phyloP scores from a whole-genome alignment of 2,329 filamentous ascomycete species.

The Diplocarpon rosae region DNA sequence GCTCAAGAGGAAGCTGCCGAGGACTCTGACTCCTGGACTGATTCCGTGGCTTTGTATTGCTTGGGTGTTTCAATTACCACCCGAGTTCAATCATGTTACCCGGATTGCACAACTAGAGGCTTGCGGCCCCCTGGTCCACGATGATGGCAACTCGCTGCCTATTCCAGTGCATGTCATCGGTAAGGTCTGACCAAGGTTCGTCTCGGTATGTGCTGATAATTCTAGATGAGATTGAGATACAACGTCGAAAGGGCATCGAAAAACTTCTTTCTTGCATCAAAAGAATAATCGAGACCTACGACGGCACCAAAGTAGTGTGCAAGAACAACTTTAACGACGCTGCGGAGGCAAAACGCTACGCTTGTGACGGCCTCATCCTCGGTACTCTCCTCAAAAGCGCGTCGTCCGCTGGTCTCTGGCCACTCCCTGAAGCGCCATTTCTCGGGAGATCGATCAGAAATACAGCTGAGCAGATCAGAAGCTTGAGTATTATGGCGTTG shows the following conservation, averaged over 20 bases:
- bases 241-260: background rate
- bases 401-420: constrained; percentile 1
- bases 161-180: background rate
- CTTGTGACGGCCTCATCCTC: constrained; percentile 9
- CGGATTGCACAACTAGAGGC: background rate
- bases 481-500: constrained; percentile 5
- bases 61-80: constrained; percentile 7
- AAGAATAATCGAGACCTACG: background rate
- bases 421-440: constrained; percentile 5
- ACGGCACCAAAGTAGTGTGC: background rate
- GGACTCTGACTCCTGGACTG: background rate
- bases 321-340: background rate
- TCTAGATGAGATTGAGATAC: constrained; percentile 1
- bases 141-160: background rate
- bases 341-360: background rate
- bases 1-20: constrained; percentile 4
- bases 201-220: background rate
- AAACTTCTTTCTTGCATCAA: background rate
- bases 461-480: constrained; percentile 8
- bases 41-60: constrained; percentile 6
- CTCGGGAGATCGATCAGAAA: constrained; percentile 11
- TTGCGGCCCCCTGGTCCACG: background rate
- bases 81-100: constrained; percentile 1
- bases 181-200: background rate
- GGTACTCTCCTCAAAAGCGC: constrained; percentile 11